These are phyloP conservation scores for Dispira parvispora DNA, from an alignment of 192 early-diverging fungal genomes.

Conservation along the genomic window DNA sequence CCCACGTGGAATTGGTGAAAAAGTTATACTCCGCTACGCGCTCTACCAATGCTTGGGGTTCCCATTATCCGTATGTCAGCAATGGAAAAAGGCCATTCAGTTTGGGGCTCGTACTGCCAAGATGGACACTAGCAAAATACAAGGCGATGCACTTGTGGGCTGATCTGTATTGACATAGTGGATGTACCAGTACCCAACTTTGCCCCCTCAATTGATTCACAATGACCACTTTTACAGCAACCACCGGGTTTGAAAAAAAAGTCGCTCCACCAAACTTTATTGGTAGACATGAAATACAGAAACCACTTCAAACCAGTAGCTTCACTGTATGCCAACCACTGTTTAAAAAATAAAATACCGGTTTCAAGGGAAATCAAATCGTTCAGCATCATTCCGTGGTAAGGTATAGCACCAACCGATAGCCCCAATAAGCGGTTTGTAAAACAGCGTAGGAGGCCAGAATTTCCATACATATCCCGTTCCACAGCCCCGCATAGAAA, in stretches of 20 bases:
- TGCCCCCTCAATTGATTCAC: no score
- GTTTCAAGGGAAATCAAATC: no score
- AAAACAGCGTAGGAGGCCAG: neutral
- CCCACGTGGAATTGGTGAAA: slow-evolving; percentile 72
- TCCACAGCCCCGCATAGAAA: neutral
- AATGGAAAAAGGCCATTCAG: slow-evolving; percentile 90
- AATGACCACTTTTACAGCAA: no score
- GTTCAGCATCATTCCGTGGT: no score
- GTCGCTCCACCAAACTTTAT: no score
- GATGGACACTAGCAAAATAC: slow-evolving; percentile 37
- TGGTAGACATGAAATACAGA: no score
- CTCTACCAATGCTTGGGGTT: slow-evolving; percentile 44
- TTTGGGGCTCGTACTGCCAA: slow-evolving; percentile 95
- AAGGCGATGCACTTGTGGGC: neutral
- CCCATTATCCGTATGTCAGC: slow-evolving; percentile 27
- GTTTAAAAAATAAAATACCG: no score
- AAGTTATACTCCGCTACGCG: slow-evolving; percentile 69
- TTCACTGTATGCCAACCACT: no score
- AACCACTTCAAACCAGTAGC: no score
- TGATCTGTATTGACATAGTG: no score
- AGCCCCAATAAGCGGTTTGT: neutral
- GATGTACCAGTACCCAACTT: no score
- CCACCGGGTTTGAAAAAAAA: no score
- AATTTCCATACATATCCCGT: neutral
- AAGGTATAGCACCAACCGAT: neutral